Percentiles rank a stretch among this genome's conserved stretches.
These are phyloP conservation scores for Flueggea neowawraea DNA, from an alignment of 441 rosid genomes.

Conservation along the genomic window DNA sequence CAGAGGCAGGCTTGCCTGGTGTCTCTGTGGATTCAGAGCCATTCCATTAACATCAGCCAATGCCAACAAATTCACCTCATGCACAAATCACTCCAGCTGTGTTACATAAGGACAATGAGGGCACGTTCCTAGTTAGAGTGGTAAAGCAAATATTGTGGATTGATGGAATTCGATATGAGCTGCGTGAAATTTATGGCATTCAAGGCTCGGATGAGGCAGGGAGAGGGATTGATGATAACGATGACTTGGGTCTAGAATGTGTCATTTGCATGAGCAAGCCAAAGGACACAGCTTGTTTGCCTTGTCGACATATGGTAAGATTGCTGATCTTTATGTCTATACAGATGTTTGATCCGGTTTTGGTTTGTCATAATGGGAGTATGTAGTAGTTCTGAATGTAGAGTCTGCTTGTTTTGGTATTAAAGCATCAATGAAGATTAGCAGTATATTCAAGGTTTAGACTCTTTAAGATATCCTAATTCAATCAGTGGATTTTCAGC, in stretches of 20 bases:
- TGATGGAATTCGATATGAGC: conserved; percentile 72
- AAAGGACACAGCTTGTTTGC: conserved; percentile 72
- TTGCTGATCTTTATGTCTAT: conserved; percentile 3
- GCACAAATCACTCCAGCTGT: conserved; percentile 82
- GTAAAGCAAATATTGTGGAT: conserved; percentile 81
- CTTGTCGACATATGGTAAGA: conserved; percentile 92
- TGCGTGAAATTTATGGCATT: conserved; percentile 73
- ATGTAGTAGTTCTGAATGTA: too few species aligned
- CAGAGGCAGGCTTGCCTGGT: conserved; percentile 43
- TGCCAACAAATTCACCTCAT: conserved; percentile 30
- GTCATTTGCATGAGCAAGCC: conserved; percentile 86
- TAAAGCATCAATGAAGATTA: too few species aligned
- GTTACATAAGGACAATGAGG: conserved; percentile 43
- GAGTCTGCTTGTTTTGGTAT: too few species aligned
- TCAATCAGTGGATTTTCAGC: too few species aligned
- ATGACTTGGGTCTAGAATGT: conserved; percentile 74
- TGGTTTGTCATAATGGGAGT: too few species aligned
- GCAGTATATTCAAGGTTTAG: too few species aligned
- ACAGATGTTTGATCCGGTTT: neutral
- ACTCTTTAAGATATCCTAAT: too few species aligned
- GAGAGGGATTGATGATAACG: conserved; percentile 35
- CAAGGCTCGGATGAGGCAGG: conserved; percentile 38
- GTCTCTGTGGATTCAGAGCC: conserved; percentile 17
- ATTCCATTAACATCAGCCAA: conserved; percentile 11
- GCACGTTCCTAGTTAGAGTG: conserved; percentile 53